Conservation (phyloP, 768 basidiomycete genomes). For the Boletus rubroflammeus region DNA sequence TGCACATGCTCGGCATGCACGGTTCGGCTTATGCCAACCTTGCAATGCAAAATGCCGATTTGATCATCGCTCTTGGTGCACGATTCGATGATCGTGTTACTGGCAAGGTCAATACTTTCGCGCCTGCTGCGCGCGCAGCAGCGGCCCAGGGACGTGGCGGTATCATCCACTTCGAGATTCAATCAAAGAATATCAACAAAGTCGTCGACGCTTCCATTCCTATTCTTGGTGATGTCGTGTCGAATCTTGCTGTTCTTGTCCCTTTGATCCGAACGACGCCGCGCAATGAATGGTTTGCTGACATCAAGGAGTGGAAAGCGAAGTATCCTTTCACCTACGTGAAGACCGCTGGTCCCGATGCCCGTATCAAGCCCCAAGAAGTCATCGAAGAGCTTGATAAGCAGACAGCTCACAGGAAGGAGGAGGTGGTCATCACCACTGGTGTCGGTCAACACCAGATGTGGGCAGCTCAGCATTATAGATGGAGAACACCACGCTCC, state of each 20-base stretch:
- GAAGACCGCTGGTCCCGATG: constrained; percentile 52
- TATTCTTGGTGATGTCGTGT: constrained; percentile 88
- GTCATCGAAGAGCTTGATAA: constrained; percentile 89
- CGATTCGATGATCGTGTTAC: constrained; percentile 99
- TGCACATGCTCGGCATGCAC: constrained; percentile 99
- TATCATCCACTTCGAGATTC: constrained; percentile 98
- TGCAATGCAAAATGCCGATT: constrained; percentile 96
- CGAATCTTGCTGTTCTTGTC: constrained; percentile 77
- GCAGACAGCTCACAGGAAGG: constrained; percentile 77
- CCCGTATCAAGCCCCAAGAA: constrained; percentile 91
- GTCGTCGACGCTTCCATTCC: constrained; percentile 94
- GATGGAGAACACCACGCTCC: constrained; percentile 84
- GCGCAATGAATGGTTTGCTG: constrained; percentile 76
- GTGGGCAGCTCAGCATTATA: constrained; percentile 96
- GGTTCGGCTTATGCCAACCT: constrained; percentile 96
- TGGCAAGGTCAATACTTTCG: constrained; percentile 84
- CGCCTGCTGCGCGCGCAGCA: constrained; percentile 85
- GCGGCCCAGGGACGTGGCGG: constrained; percentile 85
- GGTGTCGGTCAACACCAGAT: constrained; percentile 99
- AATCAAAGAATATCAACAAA: constrained; percentile 99
- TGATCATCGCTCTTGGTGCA: constrained; percentile 94
- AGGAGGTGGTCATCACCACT: constrained; percentile 83
- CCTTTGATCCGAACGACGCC: constrained; percentile 66
- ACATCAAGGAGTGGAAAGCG: constrained; percentile 82
- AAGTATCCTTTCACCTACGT: constrained; percentile 88